Percentiles rank a stretch among this genome's conserved stretches.
phyloP scores from a whole-genome alignment of 179 eudicot genomes.

The Beta macrorhiza region DNA sequence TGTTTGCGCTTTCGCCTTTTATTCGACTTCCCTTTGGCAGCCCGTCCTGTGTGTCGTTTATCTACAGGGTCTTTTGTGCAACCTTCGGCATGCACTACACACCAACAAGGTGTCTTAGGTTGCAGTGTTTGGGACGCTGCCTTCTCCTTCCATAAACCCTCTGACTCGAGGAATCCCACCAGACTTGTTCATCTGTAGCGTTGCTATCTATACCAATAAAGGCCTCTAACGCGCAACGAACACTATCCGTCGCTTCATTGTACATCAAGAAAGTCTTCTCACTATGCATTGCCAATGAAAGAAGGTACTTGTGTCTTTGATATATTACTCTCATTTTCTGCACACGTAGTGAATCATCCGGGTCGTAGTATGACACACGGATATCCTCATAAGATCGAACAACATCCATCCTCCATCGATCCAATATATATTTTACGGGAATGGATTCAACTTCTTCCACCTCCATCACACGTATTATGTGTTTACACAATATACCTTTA shows the following conservation, averaged over 20 bases:
- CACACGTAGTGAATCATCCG: not conserved
- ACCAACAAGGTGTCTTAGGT: no score
- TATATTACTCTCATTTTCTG: not conserved
- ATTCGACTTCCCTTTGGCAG: no score
- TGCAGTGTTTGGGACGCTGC: no score
- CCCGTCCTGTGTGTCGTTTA: no score
- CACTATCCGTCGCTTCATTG: not conserved
- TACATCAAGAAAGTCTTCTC: not conserved
- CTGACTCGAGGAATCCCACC: no score
- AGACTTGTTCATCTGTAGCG: not conserved
- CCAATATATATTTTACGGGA: constrained; percentile 5
- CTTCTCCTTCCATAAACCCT: no score
- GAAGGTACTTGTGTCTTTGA: not conserved
- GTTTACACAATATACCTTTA: constrained; percentile 9
- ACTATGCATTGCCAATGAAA: constrained; percentile 4
- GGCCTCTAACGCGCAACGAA: not conserved
- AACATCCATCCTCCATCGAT: constrained; percentile 11
- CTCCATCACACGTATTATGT: not conserved
- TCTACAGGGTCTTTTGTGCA: no score
- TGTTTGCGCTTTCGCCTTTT: no score
- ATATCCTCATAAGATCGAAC: not conserved
- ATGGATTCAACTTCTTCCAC: not conserved
- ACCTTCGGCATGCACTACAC: no score
- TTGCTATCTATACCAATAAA: not conserved
- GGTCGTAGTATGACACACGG: not conserved